Conservation (phyloP, 2,329 filamentous ascomycete genomes). For the Penicillium fuscoglaucum region DNA sequence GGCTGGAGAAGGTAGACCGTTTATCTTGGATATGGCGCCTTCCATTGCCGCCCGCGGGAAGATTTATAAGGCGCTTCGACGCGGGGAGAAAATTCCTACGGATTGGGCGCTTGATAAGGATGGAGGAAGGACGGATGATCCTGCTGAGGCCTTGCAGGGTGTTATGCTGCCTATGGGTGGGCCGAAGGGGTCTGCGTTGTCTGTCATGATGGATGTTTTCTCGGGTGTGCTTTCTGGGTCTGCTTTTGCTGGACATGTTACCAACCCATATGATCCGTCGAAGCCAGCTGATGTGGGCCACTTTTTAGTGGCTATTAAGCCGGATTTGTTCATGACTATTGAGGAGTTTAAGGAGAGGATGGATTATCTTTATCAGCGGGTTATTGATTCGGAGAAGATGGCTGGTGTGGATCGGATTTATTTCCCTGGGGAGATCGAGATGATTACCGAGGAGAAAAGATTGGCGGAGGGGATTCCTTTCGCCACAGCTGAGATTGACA, state of each 20-base stretch:
- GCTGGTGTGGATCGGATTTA: constrained; percentile 57
- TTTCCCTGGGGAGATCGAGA: constrained; percentile 60
- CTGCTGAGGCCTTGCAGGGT: constrained; percentile 67
- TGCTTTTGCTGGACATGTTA: constrained; percentile 76
- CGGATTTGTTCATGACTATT: constrained; percentile 70
- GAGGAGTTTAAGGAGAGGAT: constrained; percentile 66
- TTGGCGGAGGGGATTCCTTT: constrained; percentile 24
- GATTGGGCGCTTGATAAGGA: constrained; percentile 75
- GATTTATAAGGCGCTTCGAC: constrained; percentile 47
- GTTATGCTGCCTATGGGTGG: constrained; percentile 87
- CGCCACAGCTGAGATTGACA: constrained; percentile 21
- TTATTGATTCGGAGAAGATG: constrained; percentile 55
- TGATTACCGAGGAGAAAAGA: constrained; percentile 48
- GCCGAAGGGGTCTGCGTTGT: constrained; percentile 73
- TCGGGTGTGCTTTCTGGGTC: constrained; percentile 73
- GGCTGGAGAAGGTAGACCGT: constrained; percentile 57
- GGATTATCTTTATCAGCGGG: constrained; percentile 59
- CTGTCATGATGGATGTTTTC: constrained; percentile 89
- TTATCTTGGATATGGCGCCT: constrained; percentile 54
- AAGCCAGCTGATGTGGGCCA: constrained; percentile 71
- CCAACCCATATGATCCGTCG: constrained; percentile 71
- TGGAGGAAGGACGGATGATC: constrained; percentile 69
- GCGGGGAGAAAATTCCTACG: constrained; percentile 45
- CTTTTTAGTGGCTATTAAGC: constrained; percentile 70
- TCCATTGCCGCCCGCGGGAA: constrained; percentile 49